These are phyloP conservation scores for Saussurea involucrata DNA, from an alignment of 129 eudicot genomes.

Conservation along the genomic window DNA sequence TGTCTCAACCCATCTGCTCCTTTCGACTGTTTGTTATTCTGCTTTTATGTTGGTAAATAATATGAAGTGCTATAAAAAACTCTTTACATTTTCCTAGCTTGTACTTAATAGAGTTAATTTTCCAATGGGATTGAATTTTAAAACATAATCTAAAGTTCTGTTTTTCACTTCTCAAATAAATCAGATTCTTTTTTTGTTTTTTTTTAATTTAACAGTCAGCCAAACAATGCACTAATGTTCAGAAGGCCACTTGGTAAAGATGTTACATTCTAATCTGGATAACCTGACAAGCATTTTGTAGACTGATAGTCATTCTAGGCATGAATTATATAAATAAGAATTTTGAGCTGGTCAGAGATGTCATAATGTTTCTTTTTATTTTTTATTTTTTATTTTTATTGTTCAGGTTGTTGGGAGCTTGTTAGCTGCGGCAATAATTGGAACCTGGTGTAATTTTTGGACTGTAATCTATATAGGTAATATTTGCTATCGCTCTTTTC, in stretches of 20 bases:
- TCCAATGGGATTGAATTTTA: neutral
- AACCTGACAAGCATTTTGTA: neutral
- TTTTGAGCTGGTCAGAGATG: neutral
- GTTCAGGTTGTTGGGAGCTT: conserved; percentile 60
- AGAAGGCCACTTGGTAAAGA: neutral
- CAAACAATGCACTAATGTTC: neutral
- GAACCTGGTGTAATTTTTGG: conserved; percentile 88
- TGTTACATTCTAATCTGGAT: conserved; percentile 5
- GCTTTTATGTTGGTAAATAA: neutral
- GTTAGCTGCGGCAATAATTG: conserved; percentile 68
- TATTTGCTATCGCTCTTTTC: neutral
- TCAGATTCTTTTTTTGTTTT: neutral
- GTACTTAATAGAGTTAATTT: neutral
- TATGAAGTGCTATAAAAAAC: neutral
- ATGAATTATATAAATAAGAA: neutral
- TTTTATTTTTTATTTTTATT: neutral
- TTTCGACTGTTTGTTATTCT: neutral
- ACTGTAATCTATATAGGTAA: conserved; percentile 72
- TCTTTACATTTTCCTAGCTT: neutral
- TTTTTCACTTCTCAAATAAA: neutral
- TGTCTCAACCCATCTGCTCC: neutral
- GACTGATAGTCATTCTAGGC: neutral
- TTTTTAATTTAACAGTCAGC: neutral
- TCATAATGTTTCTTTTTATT: neutral
- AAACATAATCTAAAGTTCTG: neutral